Base-by-base conservation (phyloP, 1,284 basidiomycete genomes). In the Leccinum insolens region DNA sequence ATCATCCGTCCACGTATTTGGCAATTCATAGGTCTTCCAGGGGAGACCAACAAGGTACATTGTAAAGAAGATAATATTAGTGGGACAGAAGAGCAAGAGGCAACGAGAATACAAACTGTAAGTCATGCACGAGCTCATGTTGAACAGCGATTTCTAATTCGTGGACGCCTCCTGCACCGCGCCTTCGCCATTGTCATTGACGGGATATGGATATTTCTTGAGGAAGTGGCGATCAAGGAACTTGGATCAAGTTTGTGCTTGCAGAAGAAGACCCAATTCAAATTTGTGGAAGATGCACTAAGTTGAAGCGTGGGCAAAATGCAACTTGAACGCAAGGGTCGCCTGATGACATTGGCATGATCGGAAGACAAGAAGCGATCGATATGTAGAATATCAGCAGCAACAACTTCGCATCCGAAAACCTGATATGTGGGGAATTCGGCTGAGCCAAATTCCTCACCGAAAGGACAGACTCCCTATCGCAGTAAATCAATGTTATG, bases 131-230 rank as follows among this genome's bases (percentile, higher is more conserved):
- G 97, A 85, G 76, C 92, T 95, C 77, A 96, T 82, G 34, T 37
- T 37, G 34, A 37, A 37, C 34, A 79, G 99, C 99, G 9, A 86
- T 80, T 98, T 99, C 96, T 96, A 99, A 79, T 97, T 97, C 37
- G 86, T 84, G 75, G 99, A 99, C 0, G 96, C 95, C 77, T 99
- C 97, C 61, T 90, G 86, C 14, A 96, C 88, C 0, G 95, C 95
- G 64, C 89, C 88, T 77, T 87, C 80, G 64, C 88, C 83, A 49
- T 82, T 84, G 70, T 89, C 86, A 70, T 99, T 25, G 25, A 25
- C 25, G 25, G 25, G 95, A 82, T 98, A 37, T 37, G 34, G 34
- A 37, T 37, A 37, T 9, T 37, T 37, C 34, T 37, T 37, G 34
- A 37, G 34, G 34, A 37, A 37, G 34, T 37, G 34, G 34, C 34